A percentile compares a stretch with the other conserved stretches of the same genome.
Evolutionary conservation across 2,329 filamentous ascomycete species (phyloP).

Genomic region (Blumeria hordei): DNA sequence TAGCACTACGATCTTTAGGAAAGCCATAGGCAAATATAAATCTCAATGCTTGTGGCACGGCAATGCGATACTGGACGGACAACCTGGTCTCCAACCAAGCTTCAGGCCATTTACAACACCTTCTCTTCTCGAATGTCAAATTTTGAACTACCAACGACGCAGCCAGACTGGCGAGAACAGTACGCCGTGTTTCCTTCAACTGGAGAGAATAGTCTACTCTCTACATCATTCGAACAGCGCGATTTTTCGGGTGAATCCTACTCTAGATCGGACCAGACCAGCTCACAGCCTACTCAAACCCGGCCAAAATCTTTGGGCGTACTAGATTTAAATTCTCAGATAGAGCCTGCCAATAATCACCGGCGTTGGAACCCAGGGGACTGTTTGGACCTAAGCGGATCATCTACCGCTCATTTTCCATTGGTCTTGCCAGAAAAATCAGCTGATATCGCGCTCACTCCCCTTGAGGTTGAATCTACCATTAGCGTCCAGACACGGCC

Average conservation of each 20-base stretch:
- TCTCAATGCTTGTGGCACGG: constrained; percentile 18
- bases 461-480: no score
- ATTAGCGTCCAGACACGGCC: constrained; percentile 13
- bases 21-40: constrained; percentile 6
- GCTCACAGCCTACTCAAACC: constrained; percentile 7
- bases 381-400: constrained; percentile 4
- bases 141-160: constrained; percentile 15
- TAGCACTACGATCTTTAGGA: not conserved
- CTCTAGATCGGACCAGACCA: constrained; percentile 5
- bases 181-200: constrained; percentile 13
- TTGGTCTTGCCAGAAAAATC: constrained; percentile 5
- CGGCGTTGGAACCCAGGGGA: constrained; percentile 14
- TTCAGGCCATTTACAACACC: constrained; percentile 14
- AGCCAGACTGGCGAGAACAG: constrained; percentile 17
- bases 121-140: constrained; percentile 17
- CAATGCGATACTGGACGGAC: constrained; percentile 17
- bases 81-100: constrained; percentile 17
- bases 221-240: constrained; percentile 11
- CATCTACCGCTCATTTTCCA: constrained; percentile 7
- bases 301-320: constrained; percentile 13
- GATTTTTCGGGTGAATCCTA: constrained; percentile 9
- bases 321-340: constrained; percentile 9
- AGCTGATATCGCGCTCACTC: no score
- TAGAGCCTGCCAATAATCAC: constrained; percentile 10
- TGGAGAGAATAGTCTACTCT: constrained; percentile 11